A percentile compares a stretch with the other conserved stretches of the same genome.
Conservation (phyloP, 148 eudicot genomes). For the Camellia lanceoleosa region DNA sequence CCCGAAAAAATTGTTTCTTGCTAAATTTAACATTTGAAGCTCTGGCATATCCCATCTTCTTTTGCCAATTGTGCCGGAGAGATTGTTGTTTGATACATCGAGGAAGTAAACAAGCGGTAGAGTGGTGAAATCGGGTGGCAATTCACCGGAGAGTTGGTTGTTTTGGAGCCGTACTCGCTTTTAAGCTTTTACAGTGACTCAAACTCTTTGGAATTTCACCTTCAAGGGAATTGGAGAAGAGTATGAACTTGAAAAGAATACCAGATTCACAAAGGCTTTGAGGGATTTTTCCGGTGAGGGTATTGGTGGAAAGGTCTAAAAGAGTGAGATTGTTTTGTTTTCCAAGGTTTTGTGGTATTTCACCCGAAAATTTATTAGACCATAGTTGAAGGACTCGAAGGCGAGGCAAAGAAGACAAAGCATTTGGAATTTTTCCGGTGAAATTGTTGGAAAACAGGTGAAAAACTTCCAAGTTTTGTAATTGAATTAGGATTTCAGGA, state of each 20-base stretch:
- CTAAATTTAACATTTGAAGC: slow-evolving; percentile 77
- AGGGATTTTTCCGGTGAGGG: slow-evolving; percentile 72
- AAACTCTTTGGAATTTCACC: slow-evolving; percentile 61
- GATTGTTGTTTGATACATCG: slow-evolving; percentile 58
- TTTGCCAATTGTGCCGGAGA: slow-evolving; percentile 41
- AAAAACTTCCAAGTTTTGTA: slow-evolving; percentile 59
- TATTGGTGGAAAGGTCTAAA: slow-evolving; percentile 81
- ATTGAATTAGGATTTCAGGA: slow-evolving; percentile 34
- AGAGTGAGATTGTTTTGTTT: slow-evolving; percentile 65
- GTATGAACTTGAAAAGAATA: slow-evolving; percentile 63
- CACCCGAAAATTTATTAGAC: slow-evolving; percentile 65
- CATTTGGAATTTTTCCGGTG: slow-evolving; percentile 61
- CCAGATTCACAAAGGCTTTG: slow-evolving; percentile 51
- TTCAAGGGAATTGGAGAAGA: slow-evolving; percentile 69
- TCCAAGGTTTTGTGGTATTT: slow-evolving; percentile 71
- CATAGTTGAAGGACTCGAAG: slow-evolving; percentile 84
- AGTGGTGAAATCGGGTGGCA: slow-evolving; percentile 47
- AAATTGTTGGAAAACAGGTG: slow-evolving; percentile 80
- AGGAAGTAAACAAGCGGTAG: slow-evolving; percentile 61
- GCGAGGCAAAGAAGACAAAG: slow-evolving; percentile 49
- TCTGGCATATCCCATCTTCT: slow-evolving; percentile 62
- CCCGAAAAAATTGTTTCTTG: slow-evolving; percentile 55
- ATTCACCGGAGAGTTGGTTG: slow-evolving; percentile 54
- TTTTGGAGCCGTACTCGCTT: slow-evolving; percentile 60
- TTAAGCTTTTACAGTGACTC: slow-evolving; percentile 52